phyloP scores from a whole-genome alignment of 768 basidiomycete species.

The Tremella yokohamensis region DNA sequence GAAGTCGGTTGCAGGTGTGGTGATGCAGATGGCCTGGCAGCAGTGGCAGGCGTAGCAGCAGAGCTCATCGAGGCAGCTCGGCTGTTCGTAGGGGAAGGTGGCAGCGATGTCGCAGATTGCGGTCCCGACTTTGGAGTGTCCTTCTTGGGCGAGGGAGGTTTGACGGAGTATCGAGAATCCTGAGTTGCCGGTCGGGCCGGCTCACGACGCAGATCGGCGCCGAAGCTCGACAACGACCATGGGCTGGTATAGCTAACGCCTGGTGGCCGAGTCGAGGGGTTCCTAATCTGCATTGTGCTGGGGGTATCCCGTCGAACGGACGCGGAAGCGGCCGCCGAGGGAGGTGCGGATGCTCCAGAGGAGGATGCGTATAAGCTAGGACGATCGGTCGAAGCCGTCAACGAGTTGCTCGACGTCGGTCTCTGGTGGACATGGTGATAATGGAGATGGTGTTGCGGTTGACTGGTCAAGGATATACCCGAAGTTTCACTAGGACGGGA shows the following conservation, averaged over 20 bases:
- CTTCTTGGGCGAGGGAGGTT: slow-evolving; percentile 1
- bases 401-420: neutral
- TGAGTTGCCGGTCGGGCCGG: neutral
- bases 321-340: neutral
- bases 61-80: neutral
- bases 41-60: neutral
- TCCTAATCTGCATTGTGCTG: neutral
- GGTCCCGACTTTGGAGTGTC: neutral
- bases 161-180: neutral
- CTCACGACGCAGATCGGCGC: neutral
- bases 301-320: neutral
- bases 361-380: neutral
- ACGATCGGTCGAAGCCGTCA: slow-evolving; percentile 1
- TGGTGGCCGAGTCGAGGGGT: too few relatives aligned
- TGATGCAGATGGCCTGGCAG: neutral
- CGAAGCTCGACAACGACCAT: neutral
- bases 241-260: too few relatives aligned
- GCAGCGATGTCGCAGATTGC: too few relatives aligned
- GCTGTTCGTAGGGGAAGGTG: too few relatives aligned
- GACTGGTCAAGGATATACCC: neutral
- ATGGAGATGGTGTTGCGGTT: neutral
- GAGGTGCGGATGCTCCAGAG: neutral
- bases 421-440: neutral
- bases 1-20: neutral
- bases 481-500: slow-evolving; percentile 1